Conservation (phyloP, 1,284 basidiomycete species). For the Paramarasmius palmivorus region DNA sequence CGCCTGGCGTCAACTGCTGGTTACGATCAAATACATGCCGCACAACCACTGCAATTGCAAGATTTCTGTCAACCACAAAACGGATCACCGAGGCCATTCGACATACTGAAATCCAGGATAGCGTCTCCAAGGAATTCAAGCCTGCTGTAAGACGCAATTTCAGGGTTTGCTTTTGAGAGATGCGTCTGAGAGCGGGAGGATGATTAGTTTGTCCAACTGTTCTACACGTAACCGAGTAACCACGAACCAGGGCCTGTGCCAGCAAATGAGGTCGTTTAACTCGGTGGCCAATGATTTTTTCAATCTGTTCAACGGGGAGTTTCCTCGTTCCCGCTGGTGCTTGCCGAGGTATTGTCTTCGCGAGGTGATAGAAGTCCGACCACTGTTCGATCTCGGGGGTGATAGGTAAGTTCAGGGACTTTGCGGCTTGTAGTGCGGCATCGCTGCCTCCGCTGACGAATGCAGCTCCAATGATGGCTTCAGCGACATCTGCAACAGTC, state of each 20-base stretch:
- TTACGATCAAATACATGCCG: conserved; percentile 67
- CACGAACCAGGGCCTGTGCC: conserved; percentile 67
- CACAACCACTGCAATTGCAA: conserved; percentile 54
- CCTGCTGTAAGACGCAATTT: conserved; percentile 64
- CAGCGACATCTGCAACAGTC: conserved; percentile 81
- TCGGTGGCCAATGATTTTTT: conserved; percentile 60
- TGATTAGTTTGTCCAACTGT: neutral
- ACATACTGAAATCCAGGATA: conserved; percentile 75
- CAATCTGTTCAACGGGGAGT: conserved; percentile 52
- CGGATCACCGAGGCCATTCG: conserved; percentile 11
- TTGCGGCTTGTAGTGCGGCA: conserved; percentile 59
- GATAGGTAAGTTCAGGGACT: conserved; percentile 58
- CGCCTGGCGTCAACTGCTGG: conserved; percentile 64
- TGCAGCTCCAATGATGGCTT: conserved; percentile 80
- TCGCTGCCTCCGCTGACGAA: conserved; percentile 71
- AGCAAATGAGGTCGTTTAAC: conserved; percentile 64
- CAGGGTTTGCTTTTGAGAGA: conserved; percentile 53
- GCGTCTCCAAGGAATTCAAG: conserved; percentile 84
- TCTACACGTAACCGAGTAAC: conserved; percentile 10
- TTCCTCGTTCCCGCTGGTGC: conserved; percentile 43
- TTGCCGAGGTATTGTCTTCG: conserved; percentile 33
- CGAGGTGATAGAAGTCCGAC: conserved; percentile 66
- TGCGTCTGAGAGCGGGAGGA: conserved; percentile 51
- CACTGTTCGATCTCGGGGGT: conserved; percentile 61
- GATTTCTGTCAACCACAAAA: neutral